A percentile compares a stretch with the other conserved stretches of the same genome.
Conservation (phyloP, 805 yeast species). For the Isabelozyma heimii region DNA sequence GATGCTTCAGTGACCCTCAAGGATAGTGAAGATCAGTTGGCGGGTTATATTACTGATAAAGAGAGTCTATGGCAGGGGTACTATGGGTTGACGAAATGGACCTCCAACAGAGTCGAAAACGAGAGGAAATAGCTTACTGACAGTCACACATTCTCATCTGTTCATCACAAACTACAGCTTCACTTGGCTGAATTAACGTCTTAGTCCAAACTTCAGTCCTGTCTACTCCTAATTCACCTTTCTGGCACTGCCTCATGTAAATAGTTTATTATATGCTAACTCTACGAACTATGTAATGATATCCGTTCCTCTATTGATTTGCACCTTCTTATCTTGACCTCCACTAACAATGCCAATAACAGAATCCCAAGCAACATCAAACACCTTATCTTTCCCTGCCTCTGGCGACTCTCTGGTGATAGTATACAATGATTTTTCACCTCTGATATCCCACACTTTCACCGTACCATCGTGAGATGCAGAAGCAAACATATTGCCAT, state of each 20-base stretch:
- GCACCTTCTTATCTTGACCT: slow-evolving; percentile 91
- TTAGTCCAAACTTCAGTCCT: not conserved
- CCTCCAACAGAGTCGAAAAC: slow-evolving; percentile 34
- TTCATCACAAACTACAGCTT: no score
- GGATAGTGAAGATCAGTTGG: slow-evolving; percentile 26
- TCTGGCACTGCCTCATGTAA: not conserved
- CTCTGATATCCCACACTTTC: slow-evolving; percentile 92
- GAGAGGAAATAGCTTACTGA: not conserved
- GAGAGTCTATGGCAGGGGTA: slow-evolving; percentile 75
- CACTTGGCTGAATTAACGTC: not conserved
- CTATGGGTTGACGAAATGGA: slow-evolving; percentile 65
- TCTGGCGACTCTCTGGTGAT: slow-evolving; percentile 63
- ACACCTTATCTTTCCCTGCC: slow-evolving; percentile 62
- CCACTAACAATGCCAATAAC: slow-evolving; percentile 85
- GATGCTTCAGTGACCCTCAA: slow-evolving; percentile 8
- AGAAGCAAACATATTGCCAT: slow-evolving; percentile 78
- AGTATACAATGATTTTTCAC: slow-evolving; percentile 77
- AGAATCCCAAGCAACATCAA: slow-evolving; percentile 81
- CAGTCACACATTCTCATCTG: no score
- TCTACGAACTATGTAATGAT: slow-evolving; percentile 14
- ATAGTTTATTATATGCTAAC: not conserved
- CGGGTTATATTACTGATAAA: slow-evolving; percentile 65
- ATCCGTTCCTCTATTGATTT: slow-evolving; percentile 57
- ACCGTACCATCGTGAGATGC: slow-evolving; percentile 97
- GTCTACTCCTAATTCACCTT: not conserved